phyloP scores from a whole-genome alignment of 441 rosid species.

The Kokia cookei region DNA sequence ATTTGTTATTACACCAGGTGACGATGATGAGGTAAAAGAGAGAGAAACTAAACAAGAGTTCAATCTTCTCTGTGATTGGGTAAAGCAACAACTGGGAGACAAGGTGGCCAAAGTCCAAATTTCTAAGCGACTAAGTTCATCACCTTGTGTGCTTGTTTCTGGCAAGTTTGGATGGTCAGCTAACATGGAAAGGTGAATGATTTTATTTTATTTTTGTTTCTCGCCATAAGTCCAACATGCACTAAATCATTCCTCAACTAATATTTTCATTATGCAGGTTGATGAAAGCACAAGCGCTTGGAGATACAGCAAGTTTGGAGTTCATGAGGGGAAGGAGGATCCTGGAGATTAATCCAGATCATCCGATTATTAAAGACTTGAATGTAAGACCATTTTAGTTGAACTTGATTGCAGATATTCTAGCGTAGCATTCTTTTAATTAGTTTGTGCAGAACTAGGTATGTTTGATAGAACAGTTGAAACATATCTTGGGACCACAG shows the following conservation, averaged over 20 bases:
- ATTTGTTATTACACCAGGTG: slow-evolving; percentile 37
- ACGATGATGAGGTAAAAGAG: slow-evolving; percentile 86
- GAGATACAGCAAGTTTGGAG: slow-evolving; percentile 91
- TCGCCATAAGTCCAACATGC: not conserved
- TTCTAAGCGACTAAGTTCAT: slow-evolving; percentile 85
- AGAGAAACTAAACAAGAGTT: slow-evolving; percentile 76
- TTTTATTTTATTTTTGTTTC: not conserved
- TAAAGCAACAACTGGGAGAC: slow-evolving; percentile 93
- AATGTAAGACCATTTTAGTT: slow-evolving; percentile 46
- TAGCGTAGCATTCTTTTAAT: not conserved
- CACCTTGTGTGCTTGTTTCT: slow-evolving; percentile 98
- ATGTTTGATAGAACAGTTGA: not conserved
- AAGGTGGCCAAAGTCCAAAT: slow-evolving; percentile 94
- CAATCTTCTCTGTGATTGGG: slow-evolving; percentile 84
- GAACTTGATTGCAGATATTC: not conserved
- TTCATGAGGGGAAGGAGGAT: slow-evolving; percentile 98
- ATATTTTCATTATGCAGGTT: slow-evolving; percentile 38
- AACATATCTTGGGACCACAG: not conserved
- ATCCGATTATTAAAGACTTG: slow-evolving; percentile 84
- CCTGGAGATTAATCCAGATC: slow-evolving; percentile 87
- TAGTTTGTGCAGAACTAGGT: not conserved
- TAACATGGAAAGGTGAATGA: slow-evolving; percentile 88
- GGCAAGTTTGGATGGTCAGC: slow-evolving; percentile 99
- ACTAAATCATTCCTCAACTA: not conserved
- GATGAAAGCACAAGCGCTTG: slow-evolving; percentile 99